phyloP scores from a whole-genome alignment of 306 rosid species.

The Lagenaria siceraria region DNA sequence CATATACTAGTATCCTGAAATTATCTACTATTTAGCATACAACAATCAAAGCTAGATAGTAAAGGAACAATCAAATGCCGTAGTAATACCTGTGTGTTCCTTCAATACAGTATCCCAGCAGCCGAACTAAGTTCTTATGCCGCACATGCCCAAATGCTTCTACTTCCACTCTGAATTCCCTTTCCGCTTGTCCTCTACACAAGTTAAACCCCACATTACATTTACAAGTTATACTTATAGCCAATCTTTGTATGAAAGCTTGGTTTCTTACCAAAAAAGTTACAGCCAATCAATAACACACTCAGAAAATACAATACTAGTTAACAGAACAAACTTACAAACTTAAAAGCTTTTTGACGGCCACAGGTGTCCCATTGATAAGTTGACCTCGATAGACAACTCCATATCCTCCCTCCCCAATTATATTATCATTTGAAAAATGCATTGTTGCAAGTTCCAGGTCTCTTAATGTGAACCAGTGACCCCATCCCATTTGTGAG shows the following conservation, averaged over 20 bases:
- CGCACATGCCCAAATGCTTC: conserved; percentile 95
- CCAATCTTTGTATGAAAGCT: background rate
- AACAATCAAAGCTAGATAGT: background rate
- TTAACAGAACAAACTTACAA: conserved; percentile 37
- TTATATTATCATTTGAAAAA: conserved; percentile 70
- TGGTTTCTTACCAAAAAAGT: background rate
- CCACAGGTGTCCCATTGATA: conserved; percentile 75
- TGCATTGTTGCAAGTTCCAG: conserved; percentile 75
- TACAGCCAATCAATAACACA: background rate
- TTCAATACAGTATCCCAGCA: conserved; percentile 84
- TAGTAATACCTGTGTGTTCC: conserved; percentile 72
- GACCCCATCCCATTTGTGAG: conserved; percentile 98
- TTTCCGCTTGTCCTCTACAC: conserved; percentile 86
- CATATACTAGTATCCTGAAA: conserved; percentile 1
- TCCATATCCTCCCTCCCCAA: conserved; percentile 98
- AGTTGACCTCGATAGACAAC: conserved; percentile 68
- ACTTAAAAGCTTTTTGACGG: conserved; percentile 85
- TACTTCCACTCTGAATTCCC: conserved; percentile 91
- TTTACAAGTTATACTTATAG: background rate
- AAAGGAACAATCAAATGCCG: background rate
- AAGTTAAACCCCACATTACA: background rate
- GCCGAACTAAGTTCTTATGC: conserved; percentile 85
- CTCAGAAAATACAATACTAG: background rate
- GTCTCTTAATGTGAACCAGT: conserved; percentile 92
- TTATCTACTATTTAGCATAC: background rate